Base-by-base conservation (phyloP, 441 rosid genomes). In the Dalechampia spathulata region DNA sequence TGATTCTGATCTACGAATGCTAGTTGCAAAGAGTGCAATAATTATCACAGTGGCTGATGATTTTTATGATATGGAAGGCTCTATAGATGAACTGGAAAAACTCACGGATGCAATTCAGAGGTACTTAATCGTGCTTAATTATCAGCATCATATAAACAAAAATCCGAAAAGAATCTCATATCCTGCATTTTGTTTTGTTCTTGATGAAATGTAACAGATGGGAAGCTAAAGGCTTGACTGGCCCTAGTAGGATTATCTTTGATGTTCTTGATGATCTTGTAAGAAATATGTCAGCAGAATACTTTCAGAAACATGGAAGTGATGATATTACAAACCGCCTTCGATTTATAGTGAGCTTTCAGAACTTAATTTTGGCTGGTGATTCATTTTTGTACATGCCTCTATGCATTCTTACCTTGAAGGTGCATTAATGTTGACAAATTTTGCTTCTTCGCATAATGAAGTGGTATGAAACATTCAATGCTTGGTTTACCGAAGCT, bases 401-500 rank as follows among this genome's bases (percentile, higher is more conserved):
- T 30, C 8, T 30, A 30, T 30, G 4, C 8, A 30, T 26, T 22
- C 25, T 16, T 15, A 1, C 30, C 8, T 41, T 1, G 12, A 9
- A 42, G 22, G 4, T 0, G 1, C 6, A 27, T 17, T 23, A 26
- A 27, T 6, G 7, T 27, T 32, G 37, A 32, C 4, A 27, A 55
- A n/a, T n/a, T n/a, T n/a, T n/a, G n/a, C n/a, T n/a, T n/a, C n/a
- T n/a, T n/a, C n/a, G n/a, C n/a, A n/a, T n/a, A n/a, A 8, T 62
- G 60, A 34, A 86, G 95, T 86, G 95, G 95, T 19, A 48, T 16
- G 88, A 83, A 57, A 79, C 95, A 56, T 86, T 83, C 61, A 73
- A 50, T 19, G 61, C 88, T 16, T 83, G 85, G 95, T 73, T 78
- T 21, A 40, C 20, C 34, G 95, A 86, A 76, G 79, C 90, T 2